These are phyloP conservation scores for Amanita polypyramis DNA, from an alignment of 768 basidiomycete genomes.

Conservation along the genomic window DNA sequence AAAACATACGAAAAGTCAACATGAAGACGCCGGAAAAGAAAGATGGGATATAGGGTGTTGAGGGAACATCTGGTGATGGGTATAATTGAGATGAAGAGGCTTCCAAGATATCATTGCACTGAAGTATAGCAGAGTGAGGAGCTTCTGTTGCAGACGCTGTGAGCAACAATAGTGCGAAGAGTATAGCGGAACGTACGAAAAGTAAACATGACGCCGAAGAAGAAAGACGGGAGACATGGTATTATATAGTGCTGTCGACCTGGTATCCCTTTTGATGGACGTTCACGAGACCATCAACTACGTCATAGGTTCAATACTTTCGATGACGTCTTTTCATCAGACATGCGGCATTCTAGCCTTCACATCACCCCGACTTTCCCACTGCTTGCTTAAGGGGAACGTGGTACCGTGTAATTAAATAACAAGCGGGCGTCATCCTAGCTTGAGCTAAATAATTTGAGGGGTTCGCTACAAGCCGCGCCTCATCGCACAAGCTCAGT, in stretches of 20 bases:
- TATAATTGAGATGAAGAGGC: no score
- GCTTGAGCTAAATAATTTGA: no score
- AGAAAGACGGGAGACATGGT: conserved; percentile 3
- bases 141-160: no score
- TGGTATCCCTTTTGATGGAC: conserved; percentile 1
- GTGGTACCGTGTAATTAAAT: no score
- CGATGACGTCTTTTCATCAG: neutral
- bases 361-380: no score
- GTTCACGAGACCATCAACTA: conserved; percentile 1
- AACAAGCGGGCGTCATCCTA: no score
- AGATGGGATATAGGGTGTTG: conserved; percentile 2
- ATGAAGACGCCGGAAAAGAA: neutral
- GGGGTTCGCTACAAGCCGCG: no score
- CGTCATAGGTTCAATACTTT: conserved; percentile 6
- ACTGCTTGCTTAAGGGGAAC: no score
- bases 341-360: neutral
- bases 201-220: conserved; percentile 4
- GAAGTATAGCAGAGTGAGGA: no score
- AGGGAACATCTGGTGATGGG: neutral
- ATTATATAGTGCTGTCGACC: conserved; percentile 6
- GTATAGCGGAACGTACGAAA: neutral
- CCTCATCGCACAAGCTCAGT: no score
- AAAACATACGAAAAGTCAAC: conserved; percentile 2
- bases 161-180: no score
- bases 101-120: no score